phyloP scores from a whole-genome alignment of 208 protist genomes.

The Acanthamoeba royreba region DNA sequence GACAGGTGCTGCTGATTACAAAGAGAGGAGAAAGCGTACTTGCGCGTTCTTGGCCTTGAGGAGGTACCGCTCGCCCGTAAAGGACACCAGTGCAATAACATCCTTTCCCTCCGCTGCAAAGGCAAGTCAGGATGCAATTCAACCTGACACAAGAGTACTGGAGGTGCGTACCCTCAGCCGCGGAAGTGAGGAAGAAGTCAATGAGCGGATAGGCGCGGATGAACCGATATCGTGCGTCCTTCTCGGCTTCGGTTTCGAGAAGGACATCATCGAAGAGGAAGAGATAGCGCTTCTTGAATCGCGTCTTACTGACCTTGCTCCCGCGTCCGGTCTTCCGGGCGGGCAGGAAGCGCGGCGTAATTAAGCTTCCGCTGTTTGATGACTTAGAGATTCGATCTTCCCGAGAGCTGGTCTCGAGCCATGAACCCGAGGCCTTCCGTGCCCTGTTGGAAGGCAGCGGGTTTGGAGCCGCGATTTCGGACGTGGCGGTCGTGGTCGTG shows the following conservation, averaged over 20 bases:
- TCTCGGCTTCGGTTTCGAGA: not conserved
- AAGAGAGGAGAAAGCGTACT: not conserved
- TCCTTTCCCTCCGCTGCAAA: not conserved
- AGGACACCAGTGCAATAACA: not conserved
- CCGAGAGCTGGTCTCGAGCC: not conserved
- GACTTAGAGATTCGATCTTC: no score
- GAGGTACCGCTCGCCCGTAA: not conserved
- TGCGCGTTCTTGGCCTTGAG: not conserved
- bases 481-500: no score
- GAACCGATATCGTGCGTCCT: not conserved
- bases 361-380: not conserved
- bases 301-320: not conserved
- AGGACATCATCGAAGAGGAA: constrained; percentile 25
- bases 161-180: not conserved
- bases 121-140: not conserved
- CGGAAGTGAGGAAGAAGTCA: not conserved
- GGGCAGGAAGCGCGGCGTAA: not conserved
- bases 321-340: not conserved
- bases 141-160: not conserved
- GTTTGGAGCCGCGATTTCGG: not conserved
- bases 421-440: not conserved
- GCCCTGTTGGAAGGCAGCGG: no score
- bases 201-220: not conserved
- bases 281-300: not conserved
- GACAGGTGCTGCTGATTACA: not conserved